Base-by-base conservation (phyloP, 441 rosid species). In the Cnidoscolus chayamansa region DNA sequence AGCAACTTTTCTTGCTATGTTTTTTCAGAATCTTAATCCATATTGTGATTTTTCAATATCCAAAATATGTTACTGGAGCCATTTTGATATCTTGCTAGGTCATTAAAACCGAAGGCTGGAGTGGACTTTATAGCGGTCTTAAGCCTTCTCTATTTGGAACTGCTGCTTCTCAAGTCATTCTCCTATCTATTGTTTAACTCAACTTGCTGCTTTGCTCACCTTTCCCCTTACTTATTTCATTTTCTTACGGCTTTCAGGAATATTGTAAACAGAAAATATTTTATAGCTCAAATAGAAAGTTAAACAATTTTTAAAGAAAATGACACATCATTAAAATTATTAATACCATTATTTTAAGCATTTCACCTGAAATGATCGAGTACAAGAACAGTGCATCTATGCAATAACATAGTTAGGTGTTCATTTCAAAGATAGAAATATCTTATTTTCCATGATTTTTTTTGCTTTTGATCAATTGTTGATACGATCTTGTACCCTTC, bases 51-150 rank as follows among this genome's bases (percentile, higher is more conserved):
- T 0, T 53, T 53, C 57, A 53, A 48, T 48, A 53, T 63, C 9
- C 45, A 40, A 40, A 5, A 40, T 40, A 40, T 40, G 45, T 0
- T 0, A 40, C 4, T 40, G 45, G 45, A 40, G 45, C 45, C 45
- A 3, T 3, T 40, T 40, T 40, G 2, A 35, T 40, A 25, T 25
- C 50, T 31, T 9, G n/a, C 59, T 72, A 85, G 90, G 86, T 88
- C 32, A 74, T 84, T 10, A 77, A 73, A 74, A 81, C 74, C 20
- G 88, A 89, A 83, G 91, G 94, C 56, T 87, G 83, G 87, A 88
- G 93, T 49, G 90, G 90, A 64, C 90, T 89, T 62, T 40, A 40
- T 40, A 40, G 45, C 7, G 45, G 45, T 7, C 45, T 40, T 40
- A 40, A 75, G 83, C 93, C 93, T 74, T 89, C 93, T 65, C 82